Evolutionary conservation across 1,284 basidiomycete genomes (phyloP).

Genomic region (Tilletia setariae): DNA sequence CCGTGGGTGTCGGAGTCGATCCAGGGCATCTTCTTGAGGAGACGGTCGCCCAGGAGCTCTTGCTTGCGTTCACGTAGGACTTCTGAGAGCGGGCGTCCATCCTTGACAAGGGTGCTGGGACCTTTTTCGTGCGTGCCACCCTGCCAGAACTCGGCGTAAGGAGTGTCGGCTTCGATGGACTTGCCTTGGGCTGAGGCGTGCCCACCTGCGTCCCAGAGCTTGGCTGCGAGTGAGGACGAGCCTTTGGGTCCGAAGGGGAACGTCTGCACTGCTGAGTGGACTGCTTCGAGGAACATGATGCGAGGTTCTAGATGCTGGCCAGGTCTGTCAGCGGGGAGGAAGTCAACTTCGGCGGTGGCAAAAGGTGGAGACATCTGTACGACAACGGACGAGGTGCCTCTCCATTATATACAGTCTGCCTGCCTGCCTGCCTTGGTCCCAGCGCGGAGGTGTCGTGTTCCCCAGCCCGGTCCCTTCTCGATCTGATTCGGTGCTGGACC

Average conservation of each 20-base stretch:
- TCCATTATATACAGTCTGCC: too few species aligned
- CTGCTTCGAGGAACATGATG: too few species aligned
- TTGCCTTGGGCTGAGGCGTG: not conserved
- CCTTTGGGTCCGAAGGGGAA: not conserved
- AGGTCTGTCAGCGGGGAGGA: too few species aligned
- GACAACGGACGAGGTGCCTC: too few species aligned
- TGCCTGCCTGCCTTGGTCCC: too few species aligned
- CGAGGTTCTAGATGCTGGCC: too few species aligned
- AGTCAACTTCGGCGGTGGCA: too few species aligned
- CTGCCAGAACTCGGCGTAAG: conserved; percentile 15
- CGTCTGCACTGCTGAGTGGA: not conserved
- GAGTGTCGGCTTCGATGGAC: not conserved
- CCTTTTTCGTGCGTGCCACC: conserved; percentile 2
- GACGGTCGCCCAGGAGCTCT: not conserved
- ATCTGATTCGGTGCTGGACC: too few species aligned
- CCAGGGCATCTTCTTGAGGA: conserved; percentile 11
- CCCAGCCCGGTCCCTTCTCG: too few species aligned
- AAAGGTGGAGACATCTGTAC: too few species aligned
- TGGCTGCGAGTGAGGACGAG: not conserved
- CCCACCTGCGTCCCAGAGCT: not conserved
- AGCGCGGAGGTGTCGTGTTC: too few species aligned
- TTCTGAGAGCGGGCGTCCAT: not conserved
- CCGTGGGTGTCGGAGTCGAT: conserved; percentile 14
- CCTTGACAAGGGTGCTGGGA: not conserved
- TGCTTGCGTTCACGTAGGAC: not conserved